Percentiles rank a stretch among this genome's conserved stretches.
Evolutionary conservation across 768 basidiomycete species (phyloP).

Genomic region (Kwoniella bestiolae): DNA sequence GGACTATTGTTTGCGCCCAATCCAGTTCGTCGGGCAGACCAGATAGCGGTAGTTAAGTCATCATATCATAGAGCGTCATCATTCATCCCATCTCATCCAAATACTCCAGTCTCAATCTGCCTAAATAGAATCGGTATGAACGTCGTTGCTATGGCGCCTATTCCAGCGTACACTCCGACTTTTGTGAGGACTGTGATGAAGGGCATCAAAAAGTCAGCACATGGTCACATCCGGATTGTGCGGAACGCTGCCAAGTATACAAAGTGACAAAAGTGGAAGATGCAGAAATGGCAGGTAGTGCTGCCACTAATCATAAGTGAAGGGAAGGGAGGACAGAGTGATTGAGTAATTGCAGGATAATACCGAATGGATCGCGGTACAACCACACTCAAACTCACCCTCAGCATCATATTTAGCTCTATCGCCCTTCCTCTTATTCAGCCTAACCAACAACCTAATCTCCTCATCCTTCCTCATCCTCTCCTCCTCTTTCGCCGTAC

Average conservation of each 20-base stretch:
- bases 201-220: neutral
- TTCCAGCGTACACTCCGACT: conserved; percentile 86
- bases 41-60: no score
- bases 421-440: conserved; percentile 14
- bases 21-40: no score
- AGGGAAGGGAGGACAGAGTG: no score
- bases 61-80: no score
- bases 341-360: neutral
- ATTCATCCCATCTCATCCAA: neutral
- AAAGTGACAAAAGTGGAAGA: neutral
- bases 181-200: conserved; percentile 73
- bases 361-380: neutral
- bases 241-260: neutral
- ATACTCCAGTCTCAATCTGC: conserved; percentile 26
- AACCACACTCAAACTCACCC: conserved; percentile 31
- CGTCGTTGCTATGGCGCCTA: conserved; percentile 71
- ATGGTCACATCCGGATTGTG: conserved; percentile 5
- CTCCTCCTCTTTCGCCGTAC: neutral
- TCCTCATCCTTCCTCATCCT: conserved; percentile 3
- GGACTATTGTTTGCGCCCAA: no score
- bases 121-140: conserved; percentile 61
- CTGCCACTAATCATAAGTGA: no score
- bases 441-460: conserved; percentile 4
- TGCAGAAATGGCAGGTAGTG: no score
- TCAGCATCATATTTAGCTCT: conserved; percentile 52